Evolutionary conservation across 2,329 filamentous ascomycete species (phyloP), one percentile per base, ranked within the genome.

Genomic region (Neonectria magnoliae): DNA sequence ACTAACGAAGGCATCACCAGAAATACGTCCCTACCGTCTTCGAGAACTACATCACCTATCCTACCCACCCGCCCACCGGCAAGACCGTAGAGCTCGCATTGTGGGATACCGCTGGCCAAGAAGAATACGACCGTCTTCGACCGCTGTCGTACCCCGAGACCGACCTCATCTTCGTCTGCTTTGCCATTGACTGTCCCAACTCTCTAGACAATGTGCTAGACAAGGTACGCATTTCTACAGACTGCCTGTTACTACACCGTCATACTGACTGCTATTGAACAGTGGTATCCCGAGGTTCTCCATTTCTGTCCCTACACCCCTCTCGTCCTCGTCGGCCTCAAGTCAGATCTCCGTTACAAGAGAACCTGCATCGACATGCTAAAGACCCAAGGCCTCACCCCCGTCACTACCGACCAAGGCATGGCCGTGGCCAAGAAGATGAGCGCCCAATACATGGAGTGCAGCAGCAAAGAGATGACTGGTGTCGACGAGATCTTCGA

Each of bases 1-100:
- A 52, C 60, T 71, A 56, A 71, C 47, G 18, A 31, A 31, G 18
- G 36, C 16, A 25, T 20, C 11, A 22, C 29, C 33, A 99, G 96
- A 98, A 98, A 98, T 99, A 99, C 76, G 96, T 99, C 44, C 96
- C 96, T 4, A 99, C 96, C 2, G 96, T 99, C 57, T 99, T 99
- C 80, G 96, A 99, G 78, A 99, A 99, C 85, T 99, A 99, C 88
- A 98, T 99, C 82, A 98, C 96, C 59, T 95, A 97, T 80, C 97
- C 95, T 62, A 92, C 90, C 65, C 96, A 99, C 82, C 89, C 90
- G 69, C 88, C 90, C 48, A 93, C 91, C 13, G 94, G 95, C 76
- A 98, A 98, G 86, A 94, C 91, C 62, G 94, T 99, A 71, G 96
- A 99, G 83, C 88, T 99, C 66, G 96, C 96, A 44, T 87, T 99